Evolutionary conservation across 768 basidiomycete genomes (phyloP), one percentile per base, ranked within the genome.

Genomic region (Rhizopogon vulgaris): DNA sequence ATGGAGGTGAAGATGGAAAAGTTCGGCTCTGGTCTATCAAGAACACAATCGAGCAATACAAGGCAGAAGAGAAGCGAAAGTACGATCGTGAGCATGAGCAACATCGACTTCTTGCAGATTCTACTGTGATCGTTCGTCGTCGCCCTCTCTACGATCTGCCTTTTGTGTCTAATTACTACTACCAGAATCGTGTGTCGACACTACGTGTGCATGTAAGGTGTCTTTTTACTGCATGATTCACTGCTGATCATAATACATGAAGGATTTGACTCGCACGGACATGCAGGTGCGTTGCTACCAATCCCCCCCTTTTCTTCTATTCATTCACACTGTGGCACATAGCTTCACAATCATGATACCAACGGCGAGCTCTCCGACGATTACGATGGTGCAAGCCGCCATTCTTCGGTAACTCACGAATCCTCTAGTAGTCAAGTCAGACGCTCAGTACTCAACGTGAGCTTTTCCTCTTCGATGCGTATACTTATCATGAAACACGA

Each of bases 1-100:
- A 57, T 11, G 66, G 51, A 28, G 54, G 64, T 28, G 63, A 67
- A 51, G 66, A 67, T 28, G 42, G 42, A n/a, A 43, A 28, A 6
- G 42, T 43, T n/a, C 0, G n/a, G n/a, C 42, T 43, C n/a, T 43
- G 42, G n/a, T 30, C 42, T 28, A 12, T 43, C 3, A 43, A 43
- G 27, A 28, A 30, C 17, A 43, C 28, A 6, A 27, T 43, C 10
- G 27, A 43, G 27, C 42, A 17, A 12, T n/a, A 43, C 27, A 43
- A 43, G 11, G n/a, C 25, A 17, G 15, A 43, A n/a, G 42, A 43
- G 17, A 6, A 3, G 11, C 11, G 6, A 17, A 12, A 6, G 17
- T 10, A 43, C 6, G 5, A 43, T 17, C 9, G 17, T 17, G 42
- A 43, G 17, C 10, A 5, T 17, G 15, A 12, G n/a, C n/a, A 27